phyloP scores from a whole-genome alignment of 805 yeast species.

The Metschnikowia cerradonensis region DNA sequence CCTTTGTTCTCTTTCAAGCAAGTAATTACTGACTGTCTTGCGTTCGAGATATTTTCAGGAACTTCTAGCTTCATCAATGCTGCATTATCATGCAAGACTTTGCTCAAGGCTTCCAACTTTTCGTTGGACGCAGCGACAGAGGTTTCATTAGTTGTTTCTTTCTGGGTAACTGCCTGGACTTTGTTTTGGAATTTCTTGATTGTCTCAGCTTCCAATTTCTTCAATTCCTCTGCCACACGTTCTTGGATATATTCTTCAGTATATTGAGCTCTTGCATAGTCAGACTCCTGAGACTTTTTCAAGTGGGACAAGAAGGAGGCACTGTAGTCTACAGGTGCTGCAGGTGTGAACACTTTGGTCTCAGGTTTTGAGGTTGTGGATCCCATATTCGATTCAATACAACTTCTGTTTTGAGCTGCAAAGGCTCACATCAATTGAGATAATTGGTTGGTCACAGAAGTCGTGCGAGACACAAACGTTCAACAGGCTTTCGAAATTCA shows the following conservation, averaged over 20 bases:
- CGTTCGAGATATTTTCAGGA: constrained; percentile 37
- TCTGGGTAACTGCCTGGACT: constrained; percentile 40
- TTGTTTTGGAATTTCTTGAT: constrained; percentile 48
- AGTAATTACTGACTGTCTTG: constrained; percentile 48
- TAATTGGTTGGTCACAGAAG: constrained; percentile 4
- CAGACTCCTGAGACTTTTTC: constrained; percentile 60
- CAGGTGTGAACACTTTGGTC: constrained; percentile 62
- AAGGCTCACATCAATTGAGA: constrained; percentile 1
- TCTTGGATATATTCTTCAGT: constrained; percentile 64
- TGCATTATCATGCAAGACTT: constrained; percentile 32
- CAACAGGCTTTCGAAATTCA: background rate
- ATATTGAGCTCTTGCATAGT: constrained; percentile 66
- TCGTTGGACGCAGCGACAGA: constrained; percentile 35
- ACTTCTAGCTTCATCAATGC: constrained; percentile 30
- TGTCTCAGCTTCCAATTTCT: constrained; percentile 51
- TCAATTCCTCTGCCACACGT: constrained; percentile 55
- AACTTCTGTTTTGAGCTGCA: background rate
- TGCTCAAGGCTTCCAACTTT: constrained; percentile 36
- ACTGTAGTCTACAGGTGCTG: constrained; percentile 64
- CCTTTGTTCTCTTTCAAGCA: constrained; percentile 64
- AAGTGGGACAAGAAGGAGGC: constrained; percentile 60
- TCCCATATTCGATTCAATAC: constrained; percentile 43
- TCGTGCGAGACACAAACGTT: constrained; percentile 4
- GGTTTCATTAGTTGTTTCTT: constrained; percentile 28
- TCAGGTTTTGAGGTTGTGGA: constrained; percentile 58